Evolutionary conservation across 129 eudicot species (phyloP), one percentile per base, ranked within the genome.

Genomic region (Flaveria bidentis): DNA sequence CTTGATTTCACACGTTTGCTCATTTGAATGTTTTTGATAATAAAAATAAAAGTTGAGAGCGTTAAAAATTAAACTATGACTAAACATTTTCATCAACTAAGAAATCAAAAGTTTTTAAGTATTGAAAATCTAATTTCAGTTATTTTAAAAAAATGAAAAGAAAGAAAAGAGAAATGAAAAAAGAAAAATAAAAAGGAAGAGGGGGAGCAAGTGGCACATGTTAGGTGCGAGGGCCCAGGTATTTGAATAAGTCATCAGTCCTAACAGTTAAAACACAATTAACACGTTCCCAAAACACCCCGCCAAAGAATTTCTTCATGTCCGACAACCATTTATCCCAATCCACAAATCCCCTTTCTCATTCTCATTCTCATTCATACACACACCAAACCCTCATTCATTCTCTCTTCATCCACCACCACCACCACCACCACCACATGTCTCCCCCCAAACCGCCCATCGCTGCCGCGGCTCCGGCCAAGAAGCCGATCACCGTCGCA

Each of bases 361-460:
- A 13, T 39, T 25, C 44, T 11, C 66, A 56, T 56, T 20, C 23
- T n/a, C n/a, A n/a, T n/a, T n/a, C n/a, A 60, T 2, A 9, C 10
- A 1, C 51, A 20, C 12, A 5, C 56, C 58, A 67, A 46, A 28
- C 33, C 46, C 62, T 58, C 22, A 16, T 2, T 62, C 47, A 23
- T 23, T 14, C 4, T 73, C 58, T 23, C n/a, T n/a, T n/a, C n/a
- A n/a, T n/a, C n/a, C n/a, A n/a, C n/a, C n/a, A n/a, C n/a, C n/a
- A n/a, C n/a, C n/a, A n/a, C n/a, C n/a, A n/a, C n/a, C n/a, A n/a
- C 3, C 4, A 12, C 55, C 71, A 1, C 28, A 87, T 87, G 92
- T 74, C 86, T 2, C 18, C 67, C 44, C 51, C 67, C 76, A 45
- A 65, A 69, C 18, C 16, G 68, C 4, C 39, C 36, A 30, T 30